phyloP scores from a whole-genome alignment of 768 basidiomycete species.

The Phanerochaete carnosa region DNA sequence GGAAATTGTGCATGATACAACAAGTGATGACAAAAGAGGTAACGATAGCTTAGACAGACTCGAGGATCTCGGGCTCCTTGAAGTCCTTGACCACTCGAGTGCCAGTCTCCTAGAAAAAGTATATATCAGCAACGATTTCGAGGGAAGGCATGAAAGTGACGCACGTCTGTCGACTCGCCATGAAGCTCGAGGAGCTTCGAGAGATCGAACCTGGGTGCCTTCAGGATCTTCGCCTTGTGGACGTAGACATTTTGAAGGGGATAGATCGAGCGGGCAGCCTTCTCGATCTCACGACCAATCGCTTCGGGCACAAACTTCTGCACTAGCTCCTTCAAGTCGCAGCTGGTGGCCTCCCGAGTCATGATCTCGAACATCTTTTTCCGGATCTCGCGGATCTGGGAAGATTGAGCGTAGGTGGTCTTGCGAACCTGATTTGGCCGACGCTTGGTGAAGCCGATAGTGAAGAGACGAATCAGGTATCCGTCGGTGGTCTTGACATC shows the following conservation, averaged over 20 bases:
- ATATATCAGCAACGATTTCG: background rate
- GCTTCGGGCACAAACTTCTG: constrained; percentile 99
- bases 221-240: constrained; percentile 99
- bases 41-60: constrained; percentile 69
- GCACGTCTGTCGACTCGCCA: constrained; percentile 89
- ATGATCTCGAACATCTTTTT: constrained; percentile 99
- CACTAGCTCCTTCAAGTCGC: constrained; percentile 96
- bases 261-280: constrained; percentile 94
- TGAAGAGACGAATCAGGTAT: constrained; percentile 97
- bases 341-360: constrained; percentile 91
- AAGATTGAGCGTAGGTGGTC: constrained; percentile 96
- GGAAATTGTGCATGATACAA: constrained; percentile 36
- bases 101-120: constrained; percentile 74
- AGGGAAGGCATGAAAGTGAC: constrained; percentile 31
- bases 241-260: constrained; percentile 99
- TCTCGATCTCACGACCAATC: constrained; percentile 99
- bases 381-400: constrained; percentile 95
- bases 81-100: constrained; percentile 93
- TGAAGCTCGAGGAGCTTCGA: constrained; percentile 96
- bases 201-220: constrained; percentile 95
- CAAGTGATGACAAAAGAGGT: constrained; percentile 29
- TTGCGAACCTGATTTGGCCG: constrained; percentile 96
- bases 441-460: constrained; percentile 98
- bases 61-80: constrained; percentile 95
- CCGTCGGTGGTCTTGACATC: constrained; percentile 99